Conservation (phyloP, 352 stramenopile genomes). For the Globisporangium heterothallicum region DNA sequence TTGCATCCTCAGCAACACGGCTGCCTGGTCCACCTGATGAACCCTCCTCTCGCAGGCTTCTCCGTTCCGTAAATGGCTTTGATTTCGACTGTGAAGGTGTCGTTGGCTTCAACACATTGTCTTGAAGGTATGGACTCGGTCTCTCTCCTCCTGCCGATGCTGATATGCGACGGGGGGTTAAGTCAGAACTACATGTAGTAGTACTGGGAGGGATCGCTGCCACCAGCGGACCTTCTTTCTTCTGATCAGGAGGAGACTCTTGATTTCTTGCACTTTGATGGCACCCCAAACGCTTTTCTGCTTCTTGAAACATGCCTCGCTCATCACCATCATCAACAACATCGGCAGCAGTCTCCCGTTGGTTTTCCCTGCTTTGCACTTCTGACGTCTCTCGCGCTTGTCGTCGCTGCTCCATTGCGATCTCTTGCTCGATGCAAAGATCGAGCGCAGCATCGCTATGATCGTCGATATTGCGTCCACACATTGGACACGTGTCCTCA, state of each 20-base stretch:
- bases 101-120: conserved; percentile 6
- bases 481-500: conserved; percentile 14
- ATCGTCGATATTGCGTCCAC: conserved; percentile 11
- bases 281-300: not conserved
- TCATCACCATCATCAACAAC: no score
- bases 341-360: not conserved
- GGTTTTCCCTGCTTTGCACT: not conserved
- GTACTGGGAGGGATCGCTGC: not conserved
- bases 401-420: conserved; percentile 4
- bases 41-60: not conserved
- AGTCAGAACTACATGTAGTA: not conserved
- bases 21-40: not conserved
- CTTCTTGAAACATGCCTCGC: no score
- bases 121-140: conserved; percentile 13
- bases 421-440: conserved; percentile 15
- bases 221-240: not conserved
- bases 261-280: not conserved
- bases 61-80: conserved; percentile 5
- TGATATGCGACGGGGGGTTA: conserved; percentile 4
- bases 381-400: not conserved
- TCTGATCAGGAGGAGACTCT: no score
- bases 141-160: conserved; percentile 4
- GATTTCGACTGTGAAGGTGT: conserved; percentile 3
- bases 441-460: conserved; percentile 15
- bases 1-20: not conserved